These are phyloP conservation scores for Diaporthe ilicicola DNA, from an alignment of 2,329 filamentous ascomycete species.

Conservation along the genomic window DNA sequence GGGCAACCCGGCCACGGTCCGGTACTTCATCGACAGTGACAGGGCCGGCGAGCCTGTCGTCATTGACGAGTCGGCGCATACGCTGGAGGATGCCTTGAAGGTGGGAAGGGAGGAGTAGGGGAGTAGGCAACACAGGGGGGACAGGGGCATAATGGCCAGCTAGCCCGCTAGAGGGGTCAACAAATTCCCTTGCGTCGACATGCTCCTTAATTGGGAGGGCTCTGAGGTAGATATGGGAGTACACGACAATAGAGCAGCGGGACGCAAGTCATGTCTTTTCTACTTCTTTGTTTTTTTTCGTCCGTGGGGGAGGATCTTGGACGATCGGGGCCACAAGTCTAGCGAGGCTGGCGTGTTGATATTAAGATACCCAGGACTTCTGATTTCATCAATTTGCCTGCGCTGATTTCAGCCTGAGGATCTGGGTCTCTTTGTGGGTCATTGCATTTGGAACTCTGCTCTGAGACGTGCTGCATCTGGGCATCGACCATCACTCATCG, in stretches of 20 bases:
- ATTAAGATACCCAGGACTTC: slow-evolving; percentile 8
- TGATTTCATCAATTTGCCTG: not conserved
- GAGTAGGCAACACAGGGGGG: not conserved
- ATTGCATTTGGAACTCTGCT: not conserved
- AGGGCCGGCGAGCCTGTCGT: not conserved
- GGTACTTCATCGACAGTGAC: slow-evolving; percentile 28
- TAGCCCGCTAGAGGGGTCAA: no score
- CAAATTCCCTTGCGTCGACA: no score
- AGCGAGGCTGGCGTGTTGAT: not conserved
- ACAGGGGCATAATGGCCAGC: no score
- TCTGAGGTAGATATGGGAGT: not conserved
- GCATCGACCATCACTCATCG: not conserved
- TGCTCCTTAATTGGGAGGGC: not conserved
- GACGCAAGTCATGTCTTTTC: not conserved
- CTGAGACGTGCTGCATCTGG: not conserved
- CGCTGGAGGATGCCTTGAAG: slow-evolving; percentile 36
- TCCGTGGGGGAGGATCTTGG: not conserved
- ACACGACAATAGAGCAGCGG: not conserved
- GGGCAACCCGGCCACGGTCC: slow-evolving; percentile 40
- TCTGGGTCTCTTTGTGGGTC: not conserved
- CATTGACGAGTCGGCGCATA: slow-evolving; percentile 14
- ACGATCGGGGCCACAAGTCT: not conserved
- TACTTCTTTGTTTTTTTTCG: no score
- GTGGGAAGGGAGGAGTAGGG: not conserved
- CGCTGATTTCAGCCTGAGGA: not conserved